Evolutionary conservation across 108 stramenopile genomes (phyloP).

Genomic region (Cyclotella kingstonii): DNA sequence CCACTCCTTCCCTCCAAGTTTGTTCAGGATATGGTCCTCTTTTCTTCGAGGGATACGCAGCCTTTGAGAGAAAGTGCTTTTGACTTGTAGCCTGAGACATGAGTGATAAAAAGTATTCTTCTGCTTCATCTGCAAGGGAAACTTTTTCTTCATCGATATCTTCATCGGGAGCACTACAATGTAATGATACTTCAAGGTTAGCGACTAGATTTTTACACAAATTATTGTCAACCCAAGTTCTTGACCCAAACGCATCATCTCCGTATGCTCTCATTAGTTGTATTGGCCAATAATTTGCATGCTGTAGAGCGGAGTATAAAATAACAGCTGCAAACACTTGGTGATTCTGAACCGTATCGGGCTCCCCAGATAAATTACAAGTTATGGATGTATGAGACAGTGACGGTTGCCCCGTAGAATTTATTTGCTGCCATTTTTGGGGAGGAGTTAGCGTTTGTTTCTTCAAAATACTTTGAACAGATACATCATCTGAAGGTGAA

Average conservation of each 20-base stretch:
- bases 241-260: constrained; percentile 71
- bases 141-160: constrained; percentile 6
- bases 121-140: constrained; percentile 14
- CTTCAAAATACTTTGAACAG: background rate
- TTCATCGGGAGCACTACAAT: constrained; percentile 10
- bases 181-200: constrained; percentile 44
- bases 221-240: constrained; percentile 71
- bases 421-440: constrained; percentile 5
- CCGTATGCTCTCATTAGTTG: constrained; percentile 60
- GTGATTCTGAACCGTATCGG: background rate
- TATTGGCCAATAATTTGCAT: constrained; percentile 76
- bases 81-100: constrained; percentile 24
- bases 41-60: constrained; percentile 9
- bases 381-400: no score
- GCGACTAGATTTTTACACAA: constrained; percentile 53
- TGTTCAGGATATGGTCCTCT: constrained; percentile 10
- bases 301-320: constrained; percentile 50
- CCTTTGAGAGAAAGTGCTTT: background rate
- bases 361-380: background rate
- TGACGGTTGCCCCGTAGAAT: no score
- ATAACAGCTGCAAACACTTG: constrained; percentile 59
- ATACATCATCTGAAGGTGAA: constrained; percentile 21
- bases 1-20: no score
- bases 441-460: constrained; percentile 13
- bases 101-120: constrained; percentile 33